phyloP scores from a whole-genome alignment of 257 asterid species.

The Solanum okadae region DNA sequence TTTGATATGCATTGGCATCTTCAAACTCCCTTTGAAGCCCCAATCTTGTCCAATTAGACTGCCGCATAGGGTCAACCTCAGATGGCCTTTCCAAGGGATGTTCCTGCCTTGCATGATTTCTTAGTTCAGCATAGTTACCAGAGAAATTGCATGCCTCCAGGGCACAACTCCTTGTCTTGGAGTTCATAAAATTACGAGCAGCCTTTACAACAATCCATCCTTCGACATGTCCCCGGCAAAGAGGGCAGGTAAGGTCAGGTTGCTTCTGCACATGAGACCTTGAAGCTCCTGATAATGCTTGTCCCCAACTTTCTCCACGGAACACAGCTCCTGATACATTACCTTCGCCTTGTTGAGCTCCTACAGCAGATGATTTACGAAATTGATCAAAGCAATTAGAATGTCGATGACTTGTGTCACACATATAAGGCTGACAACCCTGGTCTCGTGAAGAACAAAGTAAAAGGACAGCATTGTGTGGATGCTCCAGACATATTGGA shows the following conservation, averaged over 20 bases:
- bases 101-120: slow-evolving; percentile 66
- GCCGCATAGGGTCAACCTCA: slow-evolving; percentile 33
- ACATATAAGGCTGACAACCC: slow-evolving; percentile 76
- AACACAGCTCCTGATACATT: background rate
- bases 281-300: background rate
- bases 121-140: slow-evolving; percentile 48
- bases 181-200: slow-evolving; percentile 47
- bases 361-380: slow-evolving; percentile 23
- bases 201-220: slow-evolving; percentile 33
- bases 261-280: background rate
- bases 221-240: slow-evolving; percentile 52
- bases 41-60: slow-evolving; percentile 42
- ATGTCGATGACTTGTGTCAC: slow-evolving; percentile 76
- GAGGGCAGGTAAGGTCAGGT: slow-evolving; percentile 44
- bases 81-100: slow-evolving; percentile 59
- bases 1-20: slow-evolving; percentile 40
- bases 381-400: slow-evolving; percentile 63
- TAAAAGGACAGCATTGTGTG: slow-evolving; percentile 55
- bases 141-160: slow-evolving; percentile 47
- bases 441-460: slow-evolving; percentile 48
- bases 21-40: slow-evolving; percentile 44
- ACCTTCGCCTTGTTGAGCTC: background rate
- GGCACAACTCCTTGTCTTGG: slow-evolving; percentile 45
- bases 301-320: background rate
- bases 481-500: slow-evolving; percentile 71